Evolutionary conservation across 2,329 filamentous ascomycete species (phyloP).

Genomic region (Calonectria montana): DNA sequence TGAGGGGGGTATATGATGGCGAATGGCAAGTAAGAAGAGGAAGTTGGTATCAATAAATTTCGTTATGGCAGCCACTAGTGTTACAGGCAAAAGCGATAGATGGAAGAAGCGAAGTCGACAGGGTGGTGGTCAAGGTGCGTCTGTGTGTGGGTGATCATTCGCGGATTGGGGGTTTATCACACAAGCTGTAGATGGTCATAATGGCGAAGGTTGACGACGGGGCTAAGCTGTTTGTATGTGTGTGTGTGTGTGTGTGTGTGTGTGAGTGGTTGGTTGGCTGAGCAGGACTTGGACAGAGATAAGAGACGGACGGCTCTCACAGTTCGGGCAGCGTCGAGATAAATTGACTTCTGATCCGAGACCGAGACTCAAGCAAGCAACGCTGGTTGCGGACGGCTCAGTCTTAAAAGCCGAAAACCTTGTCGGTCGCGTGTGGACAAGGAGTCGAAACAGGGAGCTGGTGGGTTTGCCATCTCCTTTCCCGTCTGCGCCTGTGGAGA

Average conservation of each 20-base stretch:
- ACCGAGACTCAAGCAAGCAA: background rate
- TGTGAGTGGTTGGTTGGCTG: too few relatives aligned
- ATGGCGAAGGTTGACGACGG: background rate
- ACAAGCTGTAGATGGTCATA: background rate
- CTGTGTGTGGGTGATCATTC: background rate
- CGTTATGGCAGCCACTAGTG: background rate
- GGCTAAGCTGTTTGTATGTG: background rate
- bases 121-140: background rate
- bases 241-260: too few relatives aligned
- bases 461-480: background rate
- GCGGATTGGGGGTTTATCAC: background rate
- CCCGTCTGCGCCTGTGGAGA: background rate
- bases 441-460: conserved; percentile 9
- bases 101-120: background rate
- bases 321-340: background rate
- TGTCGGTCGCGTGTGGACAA: conserved; percentile 6
- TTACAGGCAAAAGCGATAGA: background rate
- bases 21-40: background rate
- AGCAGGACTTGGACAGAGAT: too few relatives aligned
- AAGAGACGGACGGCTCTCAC: background rate
- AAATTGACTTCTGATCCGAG: background rate
- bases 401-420: conserved; percentile 8
- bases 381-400: conserved; percentile 4
- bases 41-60: background rate
- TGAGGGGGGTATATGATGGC: background rate